Conservation (phyloP, 1,139 yeast species). For the Nematodospora anomalae region DNA sequence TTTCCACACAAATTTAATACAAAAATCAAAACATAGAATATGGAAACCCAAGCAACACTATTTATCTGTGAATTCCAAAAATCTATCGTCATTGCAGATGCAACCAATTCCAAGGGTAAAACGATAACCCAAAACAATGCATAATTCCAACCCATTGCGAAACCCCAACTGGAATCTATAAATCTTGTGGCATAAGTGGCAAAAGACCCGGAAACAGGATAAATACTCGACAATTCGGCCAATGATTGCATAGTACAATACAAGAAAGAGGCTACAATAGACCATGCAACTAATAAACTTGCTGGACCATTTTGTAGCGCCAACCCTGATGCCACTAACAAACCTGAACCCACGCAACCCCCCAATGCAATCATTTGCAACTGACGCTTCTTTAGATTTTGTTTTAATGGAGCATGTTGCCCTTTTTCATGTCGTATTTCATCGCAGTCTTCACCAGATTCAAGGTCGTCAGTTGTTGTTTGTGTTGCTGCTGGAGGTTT, state of each 20-base stretch:
- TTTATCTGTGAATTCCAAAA: constrained; percentile 61
- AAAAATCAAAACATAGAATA: constrained; percentile 59
- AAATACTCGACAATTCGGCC: constrained; percentile 66
- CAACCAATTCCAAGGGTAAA: constrained; percentile 69
- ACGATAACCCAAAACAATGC: constrained; percentile 69
- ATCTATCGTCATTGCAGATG: constrained; percentile 64
- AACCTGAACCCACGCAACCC: constrained; percentile 42
- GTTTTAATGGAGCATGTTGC: constrained; percentile 20
- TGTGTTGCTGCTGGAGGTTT: constrained; percentile 21
- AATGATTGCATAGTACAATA: constrained; percentile 68
- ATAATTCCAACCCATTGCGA: constrained; percentile 73
- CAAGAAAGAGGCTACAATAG: constrained; percentile 45
- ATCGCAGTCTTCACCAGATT: constrained; percentile 8
- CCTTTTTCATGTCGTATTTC: constrained; percentile 8
- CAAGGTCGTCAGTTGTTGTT: constrained; percentile 8
- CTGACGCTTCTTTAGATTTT: constrained; percentile 34
- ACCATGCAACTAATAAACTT: constrained; percentile 41
- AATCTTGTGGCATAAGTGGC: constrained; percentile 65
- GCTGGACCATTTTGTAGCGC: constrained; percentile 46
- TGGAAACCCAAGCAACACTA: constrained; percentile 67
- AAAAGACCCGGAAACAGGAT: constrained; percentile 74
- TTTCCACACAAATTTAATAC: constrained; percentile 60
- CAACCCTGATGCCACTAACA: constrained; percentile 37
- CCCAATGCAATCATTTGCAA: constrained; percentile 40
- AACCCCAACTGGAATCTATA: constrained; percentile 71